A percentile compares a stretch with the other conserved stretches of the same genome.
Evolutionary conservation across 2,329 filamentous ascomycete species (phyloP).

Genomic region (Apiospora rasikravindrae): DNA sequence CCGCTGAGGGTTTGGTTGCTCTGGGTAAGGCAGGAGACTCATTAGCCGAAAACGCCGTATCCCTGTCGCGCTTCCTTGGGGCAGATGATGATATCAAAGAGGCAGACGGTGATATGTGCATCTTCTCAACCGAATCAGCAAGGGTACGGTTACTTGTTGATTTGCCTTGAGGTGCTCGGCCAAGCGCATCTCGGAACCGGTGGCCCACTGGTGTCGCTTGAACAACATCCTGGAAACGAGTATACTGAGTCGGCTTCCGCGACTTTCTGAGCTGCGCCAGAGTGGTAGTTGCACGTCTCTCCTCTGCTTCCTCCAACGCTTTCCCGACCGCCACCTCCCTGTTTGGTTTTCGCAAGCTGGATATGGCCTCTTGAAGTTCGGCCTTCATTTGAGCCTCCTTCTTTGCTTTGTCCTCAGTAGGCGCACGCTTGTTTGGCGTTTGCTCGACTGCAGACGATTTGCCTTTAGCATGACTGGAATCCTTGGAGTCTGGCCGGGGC

Average conservation of each 20-base stretch:
- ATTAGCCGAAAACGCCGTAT: slow-evolving; percentile 37
- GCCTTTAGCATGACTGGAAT: slow-evolving; percentile 56
- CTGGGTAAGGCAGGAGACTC: slow-evolving; percentile 37
- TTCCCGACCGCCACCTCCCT: slow-evolving; percentile 71
- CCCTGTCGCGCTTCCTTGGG: slow-evolving; percentile 39
- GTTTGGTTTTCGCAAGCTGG: slow-evolving; percentile 76
- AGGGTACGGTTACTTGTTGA: slow-evolving; percentile 35
- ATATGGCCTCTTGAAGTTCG: slow-evolving; percentile 76
- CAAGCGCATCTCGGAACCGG: slow-evolving; percentile 58
- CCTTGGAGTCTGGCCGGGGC: slow-evolving; percentile 47
- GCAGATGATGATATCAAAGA: slow-evolving; percentile 49
- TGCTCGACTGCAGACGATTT: slow-evolving; percentile 37
- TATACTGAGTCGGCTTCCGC: slow-evolving; percentile 54
- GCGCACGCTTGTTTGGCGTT: slow-evolving; percentile 43
- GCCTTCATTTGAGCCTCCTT: slow-evolving; percentile 72
- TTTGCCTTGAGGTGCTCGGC: slow-evolving; percentile 24
- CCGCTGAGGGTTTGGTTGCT: slow-evolving; percentile 28
- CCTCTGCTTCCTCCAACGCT: slow-evolving; percentile 69
- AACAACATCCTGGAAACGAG: slow-evolving; percentile 49
- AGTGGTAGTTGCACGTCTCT: slow-evolving; percentile 59
- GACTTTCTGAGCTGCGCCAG: slow-evolving; percentile 55
- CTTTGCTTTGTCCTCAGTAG: slow-evolving; percentile 62
- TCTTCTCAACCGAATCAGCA: slow-evolving; percentile 28
- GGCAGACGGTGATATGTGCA: slow-evolving; percentile 42
- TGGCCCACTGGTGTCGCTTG: slow-evolving; percentile 63